Percentiles rank a stretch among this genome's conserved stretches.
phyloP scores from a whole-genome alignment of 805 yeast genomes.

The Teunomyces lycoperdinae region DNA sequence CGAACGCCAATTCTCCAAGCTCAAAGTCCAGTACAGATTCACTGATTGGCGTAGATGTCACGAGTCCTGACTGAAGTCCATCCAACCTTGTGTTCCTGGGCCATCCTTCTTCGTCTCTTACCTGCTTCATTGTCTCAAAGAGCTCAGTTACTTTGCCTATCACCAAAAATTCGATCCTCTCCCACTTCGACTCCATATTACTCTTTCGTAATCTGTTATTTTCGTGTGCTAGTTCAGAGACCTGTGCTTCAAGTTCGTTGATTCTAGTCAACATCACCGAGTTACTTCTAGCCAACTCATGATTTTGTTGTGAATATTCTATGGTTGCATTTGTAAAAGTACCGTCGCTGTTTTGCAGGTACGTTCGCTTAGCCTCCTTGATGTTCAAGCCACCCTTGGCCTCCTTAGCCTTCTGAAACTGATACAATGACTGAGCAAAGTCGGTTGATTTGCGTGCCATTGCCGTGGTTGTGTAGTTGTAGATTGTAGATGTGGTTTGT shows the following conservation, averaged over 20 bases:
- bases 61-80: slow-evolving; percentile 10
- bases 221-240: slow-evolving; percentile 50
- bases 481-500: not conserved
- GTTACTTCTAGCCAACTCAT: slow-evolving; percentile 58
- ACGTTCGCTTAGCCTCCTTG: not conserved
- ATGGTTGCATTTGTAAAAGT: slow-evolving; percentile 13
- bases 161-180: slow-evolving; percentile 40
- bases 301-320: slow-evolving; percentile 47
- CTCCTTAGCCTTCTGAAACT: slow-evolving; percentile 8
- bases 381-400: not conserved
- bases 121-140: slow-evolving; percentile 36
- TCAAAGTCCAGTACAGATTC: slow-evolving; percentile 3
- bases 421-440: slow-evolving; percentile 13
- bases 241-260: slow-evolving; percentile 49
- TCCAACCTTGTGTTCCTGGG: slow-evolving; percentile 16
- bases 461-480: not conserved
- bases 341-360: not conserved
- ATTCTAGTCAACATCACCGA: slow-evolving; percentile 51
- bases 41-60: slow-evolving; percentile 19
- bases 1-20: not conserved
- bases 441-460: slow-evolving; percentile 15
- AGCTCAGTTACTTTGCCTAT: slow-evolving; percentile 45
- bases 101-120: slow-evolving; percentile 43
- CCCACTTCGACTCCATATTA: slow-evolving; percentile 36
- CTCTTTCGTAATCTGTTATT: slow-evolving; percentile 41